Conservation (phyloP, 106 monocot genomes). For the Ottelia alismoides region DNA sequence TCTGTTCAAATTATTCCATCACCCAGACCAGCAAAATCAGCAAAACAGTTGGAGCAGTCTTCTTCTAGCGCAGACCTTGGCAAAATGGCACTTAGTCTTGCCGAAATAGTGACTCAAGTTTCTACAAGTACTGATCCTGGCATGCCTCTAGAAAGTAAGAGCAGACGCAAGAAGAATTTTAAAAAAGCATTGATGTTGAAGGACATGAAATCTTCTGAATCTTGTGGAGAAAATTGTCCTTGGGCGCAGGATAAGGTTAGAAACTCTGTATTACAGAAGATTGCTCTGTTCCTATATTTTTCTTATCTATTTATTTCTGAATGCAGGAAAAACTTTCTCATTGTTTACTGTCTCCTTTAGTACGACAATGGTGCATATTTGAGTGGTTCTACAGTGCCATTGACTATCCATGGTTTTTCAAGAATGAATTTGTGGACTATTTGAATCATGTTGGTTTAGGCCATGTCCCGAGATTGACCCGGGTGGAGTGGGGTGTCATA, state of each 20-base stretch:
- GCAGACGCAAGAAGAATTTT: conserved; percentile 46
- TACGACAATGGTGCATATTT: conserved; percentile 93
- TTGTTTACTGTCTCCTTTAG: conserved; percentile 44
- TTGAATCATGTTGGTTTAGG: conserved; percentile 89
- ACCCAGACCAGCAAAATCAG: conserved; percentile 33
- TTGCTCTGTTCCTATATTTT: too few relatives aligned
- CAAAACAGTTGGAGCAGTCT: conserved; percentile 31
- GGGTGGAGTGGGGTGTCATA: conserved; percentile 97
- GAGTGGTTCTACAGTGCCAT: conserved; percentile 99
- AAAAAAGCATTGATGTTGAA: conserved; percentile 35
- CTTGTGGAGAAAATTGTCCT: conserved; percentile 26
- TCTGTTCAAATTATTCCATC: conserved; percentile 24
- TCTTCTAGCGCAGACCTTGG: conserved; percentile 29
- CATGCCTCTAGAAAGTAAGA: conserved; percentile 25
- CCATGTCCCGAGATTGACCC: conserved; percentile 96
- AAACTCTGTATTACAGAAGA: conserved; percentile 16
- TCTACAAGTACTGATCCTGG: conserved; percentile 13
- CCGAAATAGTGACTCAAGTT: conserved; percentile 23
- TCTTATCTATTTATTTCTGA: neutral
- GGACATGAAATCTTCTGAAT: conserved; percentile 37
- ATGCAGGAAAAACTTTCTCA: conserved; percentile 65
- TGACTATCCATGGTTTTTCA: conserved; percentile 98
- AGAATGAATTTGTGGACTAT: conserved; percentile 96
- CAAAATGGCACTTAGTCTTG: conserved; percentile 17
- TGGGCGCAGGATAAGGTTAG: too few relatives aligned